phyloP scores from a whole-genome alignment of 176 grass and related monocot genomes.

The Raddia distichophylla region DNA sequence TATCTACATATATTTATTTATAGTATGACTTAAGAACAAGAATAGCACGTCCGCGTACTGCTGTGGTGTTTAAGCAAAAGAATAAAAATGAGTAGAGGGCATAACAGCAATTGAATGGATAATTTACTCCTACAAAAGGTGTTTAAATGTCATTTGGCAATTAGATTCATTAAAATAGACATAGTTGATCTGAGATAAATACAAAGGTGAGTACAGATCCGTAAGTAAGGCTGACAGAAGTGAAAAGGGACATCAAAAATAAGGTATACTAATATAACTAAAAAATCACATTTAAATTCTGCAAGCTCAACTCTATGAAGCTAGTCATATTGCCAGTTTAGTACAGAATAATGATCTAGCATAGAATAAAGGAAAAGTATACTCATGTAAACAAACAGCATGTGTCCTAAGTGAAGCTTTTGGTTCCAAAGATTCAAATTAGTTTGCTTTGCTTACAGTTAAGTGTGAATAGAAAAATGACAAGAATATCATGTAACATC shows the following conservation, averaged over 20 bases:
- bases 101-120: slow-evolving; percentile 2
- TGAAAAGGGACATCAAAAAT: not conserved
- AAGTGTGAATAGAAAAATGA: not conserved
- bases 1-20: not conserved
- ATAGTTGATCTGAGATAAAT: not conserved
- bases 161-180: slow-evolving; percentile 20
- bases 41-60: not conserved
- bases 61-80: slow-evolving; percentile 18
- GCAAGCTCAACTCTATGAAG: not conserved
- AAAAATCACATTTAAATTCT: slow-evolving; percentile 4
- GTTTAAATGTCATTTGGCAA: slow-evolving; percentile 15
- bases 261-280: not conserved
- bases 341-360: not conserved
- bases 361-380: not conserved
- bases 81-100: not conserved
- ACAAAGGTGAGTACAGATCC: not conserved
- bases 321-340: not conserved
- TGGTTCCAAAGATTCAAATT: not conserved
- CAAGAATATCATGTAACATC: slow-evolving; percentile 19
- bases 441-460: not conserved
- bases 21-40: not conserved
- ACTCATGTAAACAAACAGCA: slow-evolving; percentile 4
- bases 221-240: not conserved
- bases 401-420: not conserved
- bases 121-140: slow-evolving; percentile 5